Conservation (phyloP, 495 filamentous ascomycete genomes). For the Aspergillus nidulans region DNA sequence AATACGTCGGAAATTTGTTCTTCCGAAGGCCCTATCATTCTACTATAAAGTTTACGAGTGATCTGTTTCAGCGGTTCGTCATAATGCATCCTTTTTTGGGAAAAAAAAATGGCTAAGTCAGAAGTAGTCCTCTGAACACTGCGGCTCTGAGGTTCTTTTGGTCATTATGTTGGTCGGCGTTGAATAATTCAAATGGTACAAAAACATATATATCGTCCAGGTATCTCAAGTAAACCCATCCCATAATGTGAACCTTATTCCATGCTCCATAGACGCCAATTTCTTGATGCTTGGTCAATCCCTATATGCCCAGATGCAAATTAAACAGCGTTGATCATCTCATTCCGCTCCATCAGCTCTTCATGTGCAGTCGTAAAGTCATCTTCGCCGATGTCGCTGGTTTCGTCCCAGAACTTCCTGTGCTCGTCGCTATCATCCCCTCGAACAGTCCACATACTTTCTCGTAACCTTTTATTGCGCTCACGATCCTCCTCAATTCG, state of each 20-base stretch:
- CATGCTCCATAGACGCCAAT: not conserved
- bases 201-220: not conserved
- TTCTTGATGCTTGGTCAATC: not conserved
- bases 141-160: too few relatives aligned
- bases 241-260: not conserved
- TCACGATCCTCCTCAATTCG: constrained; percentile 96
- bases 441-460: constrained; percentile 84
- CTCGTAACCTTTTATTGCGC: constrained; percentile 82
- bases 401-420: constrained; percentile 73
- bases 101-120: too few relatives aligned
- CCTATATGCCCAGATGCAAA: not conserved
- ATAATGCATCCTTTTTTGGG: not conserved
- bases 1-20: constrained; percentile 34
- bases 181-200: not conserved
- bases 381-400: constrained; percentile 77
- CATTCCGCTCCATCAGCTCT: constrained; percentile 59
- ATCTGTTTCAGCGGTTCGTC: not conserved
- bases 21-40: constrained; percentile 20
- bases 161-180: too few relatives aligned
- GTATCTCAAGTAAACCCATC: not conserved
- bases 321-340: constrained; percentile 20
- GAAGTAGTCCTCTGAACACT: too few relatives aligned
- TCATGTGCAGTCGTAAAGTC: constrained; percentile 69
- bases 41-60: not conserved
- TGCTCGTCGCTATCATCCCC: constrained; percentile 55